Evolutionary conservation across 2,329 filamentous ascomycete genomes (phyloP).

Genomic region (Cryphonectria naterciae): DNA sequence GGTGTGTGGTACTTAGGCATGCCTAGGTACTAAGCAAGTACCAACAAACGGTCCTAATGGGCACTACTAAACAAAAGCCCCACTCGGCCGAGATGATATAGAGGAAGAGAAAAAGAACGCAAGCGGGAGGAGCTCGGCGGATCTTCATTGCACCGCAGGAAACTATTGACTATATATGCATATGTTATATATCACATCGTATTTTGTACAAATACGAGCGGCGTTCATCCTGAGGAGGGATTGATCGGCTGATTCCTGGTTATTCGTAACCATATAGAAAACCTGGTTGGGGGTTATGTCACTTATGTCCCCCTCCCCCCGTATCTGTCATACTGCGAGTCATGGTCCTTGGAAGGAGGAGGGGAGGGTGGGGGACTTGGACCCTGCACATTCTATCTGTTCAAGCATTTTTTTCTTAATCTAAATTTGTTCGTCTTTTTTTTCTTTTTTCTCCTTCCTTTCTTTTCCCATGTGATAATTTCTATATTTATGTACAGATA

Average conservation of each 20-base stretch:
- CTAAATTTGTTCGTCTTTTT: neutral
- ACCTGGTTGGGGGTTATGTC: neutral
- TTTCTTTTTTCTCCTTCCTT: neutral
- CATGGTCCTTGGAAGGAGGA: neutral
- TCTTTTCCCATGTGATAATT: neutral
- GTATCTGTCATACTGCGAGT: neutral
- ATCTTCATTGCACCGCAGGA: neutral
- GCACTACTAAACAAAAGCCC: neutral
- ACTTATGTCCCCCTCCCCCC: neutral
- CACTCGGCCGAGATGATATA: neutral
- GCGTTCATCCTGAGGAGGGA: neutral
- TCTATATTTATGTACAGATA: neutral
- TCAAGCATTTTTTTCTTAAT: neutral
- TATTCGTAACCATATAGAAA: neutral
- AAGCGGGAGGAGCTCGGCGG: neutral
- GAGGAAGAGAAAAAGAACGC: neutral
- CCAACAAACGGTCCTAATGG: neutral
- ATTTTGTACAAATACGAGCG: neutral
- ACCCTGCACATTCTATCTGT: neutral
- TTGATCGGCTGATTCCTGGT: neutral
- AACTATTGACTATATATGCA: neutral
- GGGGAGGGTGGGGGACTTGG: neutral
- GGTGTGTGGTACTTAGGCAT: neutral
- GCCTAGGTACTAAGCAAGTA: too few relatives aligned
- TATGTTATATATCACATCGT: neutral